Percentiles rank a stretch among this genome's conserved stretches.
phyloP scores from a whole-genome alignment of 2,329 filamentous ascomycete species.

The Ophiostoma pallidulum region DNA sequence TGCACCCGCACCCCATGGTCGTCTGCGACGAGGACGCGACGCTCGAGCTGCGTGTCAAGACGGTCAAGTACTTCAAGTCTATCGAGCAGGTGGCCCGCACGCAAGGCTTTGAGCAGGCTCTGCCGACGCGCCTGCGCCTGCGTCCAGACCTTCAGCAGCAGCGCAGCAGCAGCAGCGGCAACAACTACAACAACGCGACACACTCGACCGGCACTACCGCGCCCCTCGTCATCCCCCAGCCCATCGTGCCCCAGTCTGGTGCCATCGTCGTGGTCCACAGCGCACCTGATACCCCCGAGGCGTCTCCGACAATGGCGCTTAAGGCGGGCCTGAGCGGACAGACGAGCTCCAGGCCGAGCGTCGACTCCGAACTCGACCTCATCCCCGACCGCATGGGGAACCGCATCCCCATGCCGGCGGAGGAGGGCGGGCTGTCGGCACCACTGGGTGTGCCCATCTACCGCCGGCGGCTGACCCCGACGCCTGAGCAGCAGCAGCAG shows the following conservation, averaged over 20 bases:
- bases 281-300: constrained; percentile 24
- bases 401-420: constrained; percentile 37
- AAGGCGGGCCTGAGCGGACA: neutral
- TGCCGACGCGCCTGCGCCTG: constrained; percentile 45
- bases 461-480: constrained; percentile 35
- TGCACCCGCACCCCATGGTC: constrained; percentile 63
- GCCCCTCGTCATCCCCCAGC: constrained; percentile 12
- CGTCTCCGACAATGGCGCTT: constrained; percentile 42
- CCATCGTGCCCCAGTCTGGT: constrained; percentile 6
- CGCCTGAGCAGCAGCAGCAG: constrained; percentile 33
- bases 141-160: constrained; percentile 30
- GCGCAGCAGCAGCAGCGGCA: constrained; percentile 23
- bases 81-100: constrained; percentile 46
- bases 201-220: no score
- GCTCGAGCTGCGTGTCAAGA: constrained; percentile 55
- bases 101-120: constrained; percentile 36
- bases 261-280: constrained; percentile 26
- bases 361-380: constrained; percentile 40
- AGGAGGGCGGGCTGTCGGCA: constrained; percentile 18
- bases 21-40: constrained; percentile 67
- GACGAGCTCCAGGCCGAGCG: neutral
- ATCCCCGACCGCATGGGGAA: constrained; percentile 55
- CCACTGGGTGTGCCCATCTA: constrained; percentile 15
- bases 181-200: no score
- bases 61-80: constrained; percentile 54